Evolutionary conservation across 176 grass and related monocot species (phyloP), one percentile per base, ranked within the genome.

Genomic region (Cenchrus americanus): DNA sequence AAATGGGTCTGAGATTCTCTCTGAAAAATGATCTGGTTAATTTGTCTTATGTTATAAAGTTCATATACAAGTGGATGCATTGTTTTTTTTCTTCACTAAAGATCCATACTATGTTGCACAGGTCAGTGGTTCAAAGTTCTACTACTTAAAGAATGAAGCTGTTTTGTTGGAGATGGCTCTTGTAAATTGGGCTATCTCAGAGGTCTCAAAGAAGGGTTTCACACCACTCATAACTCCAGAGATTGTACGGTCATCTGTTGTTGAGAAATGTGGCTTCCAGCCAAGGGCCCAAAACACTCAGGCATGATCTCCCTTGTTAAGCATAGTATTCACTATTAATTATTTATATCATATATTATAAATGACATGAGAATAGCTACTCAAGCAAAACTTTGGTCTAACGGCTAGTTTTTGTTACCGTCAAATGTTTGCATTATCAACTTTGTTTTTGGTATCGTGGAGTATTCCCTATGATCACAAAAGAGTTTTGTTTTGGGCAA

Each of bases 91-190:
- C 41, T 60, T 60, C 88, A 82, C 23, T 64, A 46, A 80, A 4
- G 11, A 15, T 85, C 14, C 47, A 17, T 89, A 41, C 65, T 71
- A 8, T 50, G 43, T 82, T 93, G 46, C 44, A 3, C 51, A 95
- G 93, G 96, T 98, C 32, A 95, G 91, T 71, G 96, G 96, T 69
- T 98, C 96, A 22, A 98, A 98, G 80, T 98, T 98, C 80, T 95
- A 95, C 80, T 95, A 98, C 81, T 88, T 98, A 84, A 98, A 98
- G 88, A 98, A 98, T 62, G 93, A 95, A 82, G 93, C 93, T 88
- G 96, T 95, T 72, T 88, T 98, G 57, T 75, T 98, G 41, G 93
- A 95, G 76, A 93, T 98, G 93, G 93, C 87, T 66, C 91, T 98
- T 73, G 69, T 98, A 64, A 98, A 88, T 80, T 98, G 91, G 92